Conservation (phyloP, 345 rosid species). For the Populus tremula region DNA sequence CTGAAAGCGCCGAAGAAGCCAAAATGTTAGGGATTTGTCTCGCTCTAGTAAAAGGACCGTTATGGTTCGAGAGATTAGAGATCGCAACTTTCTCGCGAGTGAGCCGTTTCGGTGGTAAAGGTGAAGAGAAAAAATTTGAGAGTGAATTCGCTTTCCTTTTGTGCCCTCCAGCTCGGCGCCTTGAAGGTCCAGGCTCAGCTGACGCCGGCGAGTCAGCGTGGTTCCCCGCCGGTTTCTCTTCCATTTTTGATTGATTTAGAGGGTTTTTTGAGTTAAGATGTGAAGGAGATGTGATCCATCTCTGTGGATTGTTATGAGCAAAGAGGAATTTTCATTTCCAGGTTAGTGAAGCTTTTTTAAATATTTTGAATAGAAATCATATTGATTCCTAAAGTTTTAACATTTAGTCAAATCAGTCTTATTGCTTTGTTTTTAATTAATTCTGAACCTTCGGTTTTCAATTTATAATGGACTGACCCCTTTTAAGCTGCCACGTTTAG, state of each 20-base stretch:
- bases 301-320: conserved; percentile 3
- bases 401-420: neutral
- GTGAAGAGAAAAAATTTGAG: conserved; percentile 41
- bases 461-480: neutral
- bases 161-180: conserved; percentile 68
- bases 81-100: conserved; percentile 75
- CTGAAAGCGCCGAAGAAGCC: conserved; percentile 13
- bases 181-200: conserved; percentile 49
- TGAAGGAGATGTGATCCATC: conserved; percentile 5
- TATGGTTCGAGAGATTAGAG: conserved; percentile 60
- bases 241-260: conserved; percentile 15
- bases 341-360: neutral
- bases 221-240: conserved; percentile 34
- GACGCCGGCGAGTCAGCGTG: conserved; percentile 49
- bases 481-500: too few species aligned
- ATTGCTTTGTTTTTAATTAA: neutral
- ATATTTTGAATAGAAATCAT: neutral
- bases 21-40: conserved; percentile 65
- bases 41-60: conserved; percentile 93
- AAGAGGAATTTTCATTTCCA: conserved; percentile 10
- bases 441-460: neutral
- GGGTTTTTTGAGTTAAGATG: conserved; percentile 3
- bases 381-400: neutral
- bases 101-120: conserved; percentile 62
- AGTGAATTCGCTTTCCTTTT: conserved; percentile 72